These are phyloP conservation scores for Leptographium radiaticola DNA, from an alignment of 2,329 filamentous ascomycete species.

Conservation along the genomic window DNA sequence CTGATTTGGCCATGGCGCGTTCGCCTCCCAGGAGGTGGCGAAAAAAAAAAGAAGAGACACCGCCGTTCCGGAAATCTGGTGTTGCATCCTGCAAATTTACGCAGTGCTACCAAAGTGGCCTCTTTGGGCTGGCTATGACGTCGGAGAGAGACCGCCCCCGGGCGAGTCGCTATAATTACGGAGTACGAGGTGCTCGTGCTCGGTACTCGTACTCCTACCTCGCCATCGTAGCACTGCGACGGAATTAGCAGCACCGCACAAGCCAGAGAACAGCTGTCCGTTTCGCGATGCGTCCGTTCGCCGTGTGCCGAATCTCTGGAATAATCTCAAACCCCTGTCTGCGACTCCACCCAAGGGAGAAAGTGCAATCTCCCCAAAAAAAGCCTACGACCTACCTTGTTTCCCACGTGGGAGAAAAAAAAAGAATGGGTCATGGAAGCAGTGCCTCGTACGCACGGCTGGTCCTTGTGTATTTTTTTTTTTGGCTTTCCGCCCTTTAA, in stretches of 20 bases:
- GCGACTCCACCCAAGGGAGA: background rate
- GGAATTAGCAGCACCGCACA: no score
- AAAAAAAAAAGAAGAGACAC: no score
- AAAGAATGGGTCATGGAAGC: background rate
- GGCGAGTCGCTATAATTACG: no score
- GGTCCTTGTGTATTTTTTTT: background rate
- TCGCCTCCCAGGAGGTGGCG: no score
- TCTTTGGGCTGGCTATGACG: no score
- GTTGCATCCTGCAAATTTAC: no score
- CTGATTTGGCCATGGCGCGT: no score
- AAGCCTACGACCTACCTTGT: background rate
- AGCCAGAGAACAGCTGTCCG: background rate
- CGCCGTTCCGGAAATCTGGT: no score
- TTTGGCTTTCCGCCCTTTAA: background rate
- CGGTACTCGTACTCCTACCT: no score
- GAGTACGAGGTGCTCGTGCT: no score
- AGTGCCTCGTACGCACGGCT: background rate
- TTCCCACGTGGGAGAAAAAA: constrained; percentile 1
- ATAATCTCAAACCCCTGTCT: background rate
- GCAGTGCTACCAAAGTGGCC: no score
- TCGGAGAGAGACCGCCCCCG: no score
- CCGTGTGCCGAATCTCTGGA: background rate
- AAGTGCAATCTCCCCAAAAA: background rate
- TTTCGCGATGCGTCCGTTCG: background rate
- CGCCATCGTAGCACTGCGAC: background rate